These are phyloP conservation scores for Cladosporium velox DNA, from an alignment of 2,329 filamentous ascomycete species.

Conservation along the genomic window DNA sequence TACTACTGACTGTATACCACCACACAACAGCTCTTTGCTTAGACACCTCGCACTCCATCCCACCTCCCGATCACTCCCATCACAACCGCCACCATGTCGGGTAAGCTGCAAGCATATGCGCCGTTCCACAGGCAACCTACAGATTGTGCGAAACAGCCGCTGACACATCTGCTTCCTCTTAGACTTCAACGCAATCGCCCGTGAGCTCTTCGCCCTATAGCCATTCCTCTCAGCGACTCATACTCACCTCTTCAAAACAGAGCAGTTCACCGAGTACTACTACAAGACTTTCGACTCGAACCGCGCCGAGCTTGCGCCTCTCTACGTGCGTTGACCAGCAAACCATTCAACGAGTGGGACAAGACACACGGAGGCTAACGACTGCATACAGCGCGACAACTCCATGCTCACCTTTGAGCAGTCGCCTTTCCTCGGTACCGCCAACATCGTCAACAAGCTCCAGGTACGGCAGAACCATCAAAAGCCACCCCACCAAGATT, in stretches of 20 bases:
- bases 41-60: not conserved
- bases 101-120: conserved; percentile 22
- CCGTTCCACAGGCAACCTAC: not conserved
- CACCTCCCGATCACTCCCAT: not conserved
- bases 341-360: not conserved
- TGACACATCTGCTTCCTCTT: conserved; percentile 16
- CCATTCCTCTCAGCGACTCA: not conserved
- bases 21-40: not conserved
- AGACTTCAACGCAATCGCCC: conserved; percentile 39
- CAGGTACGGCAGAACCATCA: conserved; percentile 52
- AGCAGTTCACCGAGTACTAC: conserved; percentile 87
- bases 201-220: conserved; percentile 15
- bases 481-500: not conserved
- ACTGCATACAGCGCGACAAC: conserved; percentile 62
- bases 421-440: conserved; percentile 62
- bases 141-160: not conserved
- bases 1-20: conserved; percentile 4
- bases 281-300: conserved; percentile 82
- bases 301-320: conserved; percentile 63
- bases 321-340: conserved; percentile 71
- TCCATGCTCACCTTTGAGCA: conserved; percentile 96
- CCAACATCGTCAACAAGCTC: conserved; percentile 77
- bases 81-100: conserved; percentile 27
- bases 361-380: not conserved
- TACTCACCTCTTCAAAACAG: conserved; percentile 50